Evolutionary conservation across 2,329 filamentous ascomycete genomes (phyloP).

Genomic region (Triangularia setosa): DNA sequence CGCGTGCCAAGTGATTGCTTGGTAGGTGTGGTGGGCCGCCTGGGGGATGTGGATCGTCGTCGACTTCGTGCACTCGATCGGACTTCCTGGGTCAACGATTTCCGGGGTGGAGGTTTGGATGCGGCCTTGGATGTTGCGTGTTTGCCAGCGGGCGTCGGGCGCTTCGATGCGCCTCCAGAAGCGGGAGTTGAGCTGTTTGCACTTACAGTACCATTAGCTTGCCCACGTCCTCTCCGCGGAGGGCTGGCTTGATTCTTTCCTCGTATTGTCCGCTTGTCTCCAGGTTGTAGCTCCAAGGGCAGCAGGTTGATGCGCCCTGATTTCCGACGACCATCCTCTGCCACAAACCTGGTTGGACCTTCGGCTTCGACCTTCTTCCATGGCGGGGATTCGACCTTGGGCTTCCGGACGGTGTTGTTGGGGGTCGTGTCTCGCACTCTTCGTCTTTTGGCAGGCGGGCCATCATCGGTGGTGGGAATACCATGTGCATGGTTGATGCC

Average conservation of each 20-base stretch:
- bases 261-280: slow-evolving; percentile 50
- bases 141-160: slow-evolving; percentile 31
- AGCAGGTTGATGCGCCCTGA: slow-evolving; percentile 61
- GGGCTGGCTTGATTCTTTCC: slow-evolving; percentile 37
- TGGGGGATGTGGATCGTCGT: slow-evolving; percentile 40
- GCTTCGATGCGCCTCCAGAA: slow-evolving; percentile 29
- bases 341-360: slow-evolving; percentile 81
- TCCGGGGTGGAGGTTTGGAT: slow-evolving; percentile 17
- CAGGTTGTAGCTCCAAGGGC: slow-evolving; percentile 50
- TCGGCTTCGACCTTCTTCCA: slow-evolving; percentile 87
- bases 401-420: slow-evolving; percentile 36
- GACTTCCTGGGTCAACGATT: slow-evolving; percentile 24
- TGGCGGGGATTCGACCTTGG: slow-evolving; percentile 70
- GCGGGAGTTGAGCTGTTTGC: slow-evolving; percentile 12
- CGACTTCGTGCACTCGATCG: slow-evolving; percentile 31
- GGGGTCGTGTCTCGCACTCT: slow-evolving; percentile 48
- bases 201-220: slow-evolving; percentile 25
- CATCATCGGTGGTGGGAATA: slow-evolving; percentile 33
- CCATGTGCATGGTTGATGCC: slow-evolving; percentile 20
- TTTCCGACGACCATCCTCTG: slow-evolving; percentile 66
- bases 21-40: slow-evolving; percentile 34
- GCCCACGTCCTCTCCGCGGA: slow-evolving; percentile 18
- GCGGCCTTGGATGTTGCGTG: slow-evolving; percentile 26
- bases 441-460: slow-evolving; percentile 61
- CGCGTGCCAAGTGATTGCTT: slow-evolving; percentile 41